Evolutionary conservation across 306 rosid species (phyloP).

Genomic region (Quillaja saponaria): DNA sequence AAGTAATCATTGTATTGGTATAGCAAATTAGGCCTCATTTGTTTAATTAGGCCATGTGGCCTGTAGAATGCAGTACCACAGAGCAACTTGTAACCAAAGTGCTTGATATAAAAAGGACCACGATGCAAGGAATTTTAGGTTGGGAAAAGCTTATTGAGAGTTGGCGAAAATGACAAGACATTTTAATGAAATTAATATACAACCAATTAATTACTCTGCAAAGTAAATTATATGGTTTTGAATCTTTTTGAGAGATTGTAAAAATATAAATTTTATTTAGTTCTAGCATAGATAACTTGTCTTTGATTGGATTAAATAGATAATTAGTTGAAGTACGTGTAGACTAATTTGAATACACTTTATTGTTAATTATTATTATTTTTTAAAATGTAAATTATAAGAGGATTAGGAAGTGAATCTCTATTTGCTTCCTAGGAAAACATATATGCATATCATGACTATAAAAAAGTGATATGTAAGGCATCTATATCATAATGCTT

Average conservation of each 20-base stretch:
- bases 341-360: constrained; percentile 32
- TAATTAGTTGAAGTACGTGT: constrained; percentile 27
- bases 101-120: constrained; percentile 42
- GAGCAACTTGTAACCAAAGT: too few species aligned
- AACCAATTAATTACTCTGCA: constrained; percentile 16
- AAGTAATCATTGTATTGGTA: constrained; percentile 40
- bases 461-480: background rate
- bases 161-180: constrained; percentile 49
- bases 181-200: constrained; percentile 22
- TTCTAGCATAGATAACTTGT: too few species aligned
- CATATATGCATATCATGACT: background rate
- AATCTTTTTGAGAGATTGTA: too few species aligned
- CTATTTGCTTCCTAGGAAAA: constrained; percentile 33
- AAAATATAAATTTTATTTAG: too few species aligned
- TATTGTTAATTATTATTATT: too few species aligned
- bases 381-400: constrained; percentile 10
- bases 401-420: constrained; percentile 27
- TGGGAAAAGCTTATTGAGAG: constrained; percentile 29
- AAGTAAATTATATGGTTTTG: too few species aligned
- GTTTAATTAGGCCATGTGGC: too few species aligned
- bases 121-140: constrained; percentile 12
- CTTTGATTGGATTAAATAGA: too few species aligned
- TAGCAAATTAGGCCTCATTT: constrained; percentile 44
- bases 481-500: constrained; percentile 15
- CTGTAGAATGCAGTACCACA: too few species aligned